Percentiles rank a stretch among this genome's conserved stretches.
Conservation (phyloP, 2,329 filamentous ascomycete genomes). For the Arthrinium phaeospermum region DNA sequence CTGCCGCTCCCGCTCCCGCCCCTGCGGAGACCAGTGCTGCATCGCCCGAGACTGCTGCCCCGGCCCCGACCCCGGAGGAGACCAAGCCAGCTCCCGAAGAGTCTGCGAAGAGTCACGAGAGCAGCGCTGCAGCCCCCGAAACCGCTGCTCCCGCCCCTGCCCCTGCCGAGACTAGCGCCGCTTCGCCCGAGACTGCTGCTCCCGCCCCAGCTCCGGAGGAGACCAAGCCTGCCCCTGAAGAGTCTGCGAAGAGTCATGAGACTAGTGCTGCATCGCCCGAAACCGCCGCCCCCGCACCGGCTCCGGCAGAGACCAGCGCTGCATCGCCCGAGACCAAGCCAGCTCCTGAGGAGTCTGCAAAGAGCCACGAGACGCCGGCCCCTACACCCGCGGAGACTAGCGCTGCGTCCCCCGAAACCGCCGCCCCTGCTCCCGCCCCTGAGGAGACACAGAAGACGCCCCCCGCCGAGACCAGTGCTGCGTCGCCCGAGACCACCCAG, state of each 20-base stretch:
- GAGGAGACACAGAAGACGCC: background rate
- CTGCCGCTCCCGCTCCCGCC: background rate
- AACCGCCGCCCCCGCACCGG: background rate
- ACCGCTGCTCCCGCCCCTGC: background rate
- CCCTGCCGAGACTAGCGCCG: background rate
- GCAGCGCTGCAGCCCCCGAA: background rate
- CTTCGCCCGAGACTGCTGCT: background rate
- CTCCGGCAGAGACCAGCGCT: background rate
- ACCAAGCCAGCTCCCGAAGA: background rate
- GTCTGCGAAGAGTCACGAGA: background rate
- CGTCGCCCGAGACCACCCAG: background rate
- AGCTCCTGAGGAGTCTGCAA: too few species aligned
- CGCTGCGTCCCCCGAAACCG: background rate
- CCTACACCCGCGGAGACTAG: background rate
- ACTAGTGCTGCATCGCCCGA: background rate
- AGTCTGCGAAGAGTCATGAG: background rate
- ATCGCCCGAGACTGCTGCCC: too few species aligned
- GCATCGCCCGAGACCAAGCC: background rate
- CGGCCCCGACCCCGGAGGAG: too few species aligned
- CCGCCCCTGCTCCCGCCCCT: background rate
- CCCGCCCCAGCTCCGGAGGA: background rate
- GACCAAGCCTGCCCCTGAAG: background rate
- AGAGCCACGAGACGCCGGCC: too few species aligned
- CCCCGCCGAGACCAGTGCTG: background rate
- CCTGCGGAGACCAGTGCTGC: background rate